A percentile compares a stretch with the other conserved stretches of the same genome.
phyloP scores from a whole-genome alignment of 371 early-diverging fungal species.

The Dinochytrium kinnereticum region DNA sequence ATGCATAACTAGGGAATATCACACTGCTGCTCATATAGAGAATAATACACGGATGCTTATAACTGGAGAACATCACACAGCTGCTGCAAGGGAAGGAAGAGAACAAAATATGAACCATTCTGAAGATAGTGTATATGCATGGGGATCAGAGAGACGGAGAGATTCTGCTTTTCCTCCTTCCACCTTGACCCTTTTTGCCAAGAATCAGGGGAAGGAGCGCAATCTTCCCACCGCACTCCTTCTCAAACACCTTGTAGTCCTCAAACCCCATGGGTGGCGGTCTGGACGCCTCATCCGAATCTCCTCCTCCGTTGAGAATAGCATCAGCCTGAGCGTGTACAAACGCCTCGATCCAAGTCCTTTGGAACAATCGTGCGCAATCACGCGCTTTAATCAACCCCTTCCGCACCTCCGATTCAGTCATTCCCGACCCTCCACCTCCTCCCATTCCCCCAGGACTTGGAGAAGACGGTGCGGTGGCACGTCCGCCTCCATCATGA shows the following conservation, averaged over 20 bases:
- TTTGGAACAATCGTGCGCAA: not conserved
- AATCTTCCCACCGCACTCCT: slow-evolving; percentile 7
- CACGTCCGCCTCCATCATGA: too few species aligned
- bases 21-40: too few species aligned
- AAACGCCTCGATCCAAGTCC: slow-evolving; percentile 14
- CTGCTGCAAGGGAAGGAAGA: too few species aligned
- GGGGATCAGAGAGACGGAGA: too few species aligned
- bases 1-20: too few species aligned
- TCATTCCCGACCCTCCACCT: not conserved
- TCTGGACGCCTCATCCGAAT: not conserved
- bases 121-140: too few species aligned
- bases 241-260: slow-evolving; percentile 11
- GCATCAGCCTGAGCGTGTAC: slow-evolving; percentile 16
- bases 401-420: not conserved
- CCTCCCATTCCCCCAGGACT: not conserved
- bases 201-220: too few species aligned
- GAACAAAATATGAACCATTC: too few species aligned
- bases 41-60: too few species aligned
- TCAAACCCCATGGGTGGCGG: slow-evolving; percentile 13
- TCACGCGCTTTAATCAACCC: not conserved
- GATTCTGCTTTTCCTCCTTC: not conserved
- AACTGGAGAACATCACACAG: too few species aligned
- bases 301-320: not conserved
- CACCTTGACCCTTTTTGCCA: not conserved
- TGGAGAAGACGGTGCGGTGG: too few species aligned